These are phyloP conservation scores for Dothistroma septosporum DNA, from an alignment of 2,329 filamentous ascomycete genomes.

Conservation along the genomic window DNA sequence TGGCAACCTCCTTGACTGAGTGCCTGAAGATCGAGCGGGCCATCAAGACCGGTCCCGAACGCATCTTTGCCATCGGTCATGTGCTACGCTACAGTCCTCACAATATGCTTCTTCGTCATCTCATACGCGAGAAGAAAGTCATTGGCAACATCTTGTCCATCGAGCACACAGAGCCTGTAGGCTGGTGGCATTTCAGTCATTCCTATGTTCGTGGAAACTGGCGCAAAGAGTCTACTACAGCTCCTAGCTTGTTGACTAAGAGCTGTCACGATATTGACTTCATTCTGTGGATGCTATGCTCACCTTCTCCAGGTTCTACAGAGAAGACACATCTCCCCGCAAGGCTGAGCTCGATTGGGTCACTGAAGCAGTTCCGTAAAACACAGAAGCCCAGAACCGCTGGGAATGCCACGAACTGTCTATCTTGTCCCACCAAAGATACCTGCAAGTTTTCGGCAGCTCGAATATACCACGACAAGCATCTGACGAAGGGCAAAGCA, in stretches of 20 bases:
- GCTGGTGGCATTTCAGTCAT: slow-evolving; percentile 93
- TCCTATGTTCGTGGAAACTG: slow-evolving; percentile 92
- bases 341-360: slow-evolving; percentile 70
- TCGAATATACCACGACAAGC: slow-evolving; percentile 70
- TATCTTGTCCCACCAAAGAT: slow-evolving; percentile 69
- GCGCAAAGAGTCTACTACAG: slow-evolving; percentile 74
- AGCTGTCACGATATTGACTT: slow-evolving; percentile 96
- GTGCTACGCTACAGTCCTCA: slow-evolving; percentile 91
- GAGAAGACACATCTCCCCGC: slow-evolving; percentile 60
- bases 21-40: slow-evolving; percentile 63
- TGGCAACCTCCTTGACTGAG: slow-evolving; percentile 73
- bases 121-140: slow-evolving; percentile 68
- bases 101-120: slow-evolving; percentile 75
- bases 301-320: slow-evolving; percentile 50
- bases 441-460: slow-evolving; percentile 82
- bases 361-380: slow-evolving; percentile 71
- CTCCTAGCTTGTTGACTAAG: slow-evolving; percentile 82
- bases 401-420: slow-evolving; percentile 77
- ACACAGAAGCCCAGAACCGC: slow-evolving; percentile 71
- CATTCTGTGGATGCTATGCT: slow-evolving; percentile 83
- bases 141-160: slow-evolving; percentile 83
- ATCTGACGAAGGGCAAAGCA: slow-evolving; percentile 63
- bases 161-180: slow-evolving; percentile 90
- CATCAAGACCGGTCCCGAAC: slow-evolving; percentile 26
- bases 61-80: slow-evolving; percentile 85